Evolutionary conservation across 306 rosid genomes (phyloP).

Genomic region (Arachis hypogaea): DNA sequence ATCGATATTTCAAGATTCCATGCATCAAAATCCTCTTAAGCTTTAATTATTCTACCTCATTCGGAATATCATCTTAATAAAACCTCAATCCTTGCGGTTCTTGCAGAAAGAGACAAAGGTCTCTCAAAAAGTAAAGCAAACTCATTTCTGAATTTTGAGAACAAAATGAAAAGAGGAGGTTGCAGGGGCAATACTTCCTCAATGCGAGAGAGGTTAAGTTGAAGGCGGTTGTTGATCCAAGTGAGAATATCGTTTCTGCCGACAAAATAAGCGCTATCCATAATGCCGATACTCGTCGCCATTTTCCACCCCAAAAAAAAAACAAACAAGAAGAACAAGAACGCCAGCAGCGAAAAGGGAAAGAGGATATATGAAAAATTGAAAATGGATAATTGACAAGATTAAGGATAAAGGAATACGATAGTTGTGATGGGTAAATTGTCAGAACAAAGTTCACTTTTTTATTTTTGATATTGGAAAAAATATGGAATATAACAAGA

Average conservation of each 20-base stretch:
- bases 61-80: not conserved
- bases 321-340: no score
- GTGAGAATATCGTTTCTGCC: slow-evolving; percentile 91
- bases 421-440: no score
- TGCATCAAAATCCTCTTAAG: not conserved
- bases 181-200: slow-evolving; percentile 61
- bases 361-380: no score
- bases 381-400: no score
- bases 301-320: slow-evolving; percentile 33
- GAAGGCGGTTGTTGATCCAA: slow-evolving; percentile 90
- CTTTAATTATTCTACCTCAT: slow-evolving; percentile 1
- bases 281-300: slow-evolving; percentile 91
- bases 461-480: no score
- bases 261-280: slow-evolving; percentile 95
- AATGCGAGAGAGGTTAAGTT: slow-evolving; percentile 84
- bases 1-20: slow-evolving; percentile 4
- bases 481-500: no score
- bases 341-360: no score
- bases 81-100: not conserved
- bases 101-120: no score
- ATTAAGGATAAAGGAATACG: no score
- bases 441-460: no score
- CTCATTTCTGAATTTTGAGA: no score
- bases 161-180: no score
- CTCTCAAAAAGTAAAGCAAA: slow-evolving; percentile 9